Evolutionary conservation across 805 yeast genomes (phyloP), one percentile per base, ranked within the genome.

Genomic region (Kodamaea sagamina): DNA sequence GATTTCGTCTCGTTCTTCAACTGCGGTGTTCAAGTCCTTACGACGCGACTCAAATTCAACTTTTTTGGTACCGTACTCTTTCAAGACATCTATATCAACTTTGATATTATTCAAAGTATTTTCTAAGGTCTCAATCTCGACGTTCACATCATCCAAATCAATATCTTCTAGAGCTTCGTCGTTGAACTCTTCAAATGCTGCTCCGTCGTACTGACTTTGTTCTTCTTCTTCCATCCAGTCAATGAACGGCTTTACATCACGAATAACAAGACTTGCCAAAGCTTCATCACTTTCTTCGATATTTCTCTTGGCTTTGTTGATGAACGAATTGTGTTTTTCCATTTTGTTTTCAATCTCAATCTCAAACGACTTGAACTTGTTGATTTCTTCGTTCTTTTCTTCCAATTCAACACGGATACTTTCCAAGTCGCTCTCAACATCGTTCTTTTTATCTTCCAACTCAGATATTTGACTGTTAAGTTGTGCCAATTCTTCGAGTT

Each of bases 81-180:
- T 79, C 36, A 92, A 68, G 2, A 87, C 78, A 43, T 85, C 90
- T 44, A 84, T 71, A 58, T 92, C 92, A 3, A 82, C 82, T 44
- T 73, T 75, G 6, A 81, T 77, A 11, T 72, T 71, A 4, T 75
- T 75, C 54, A 86, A 67, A 47, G 75, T 75, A 2, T 67, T 70
- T 50, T 85, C 83, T 12, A 88, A 58, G 25, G 65, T 69, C 4
- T 55, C 77, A 32, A 87, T 75, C 36, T 80, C 82, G 0, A 57
- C 58, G 39, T 76, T 75, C 19, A 86, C 58, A 4, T 55, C 57
- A 4, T 74, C 79, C 18, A 75, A 50, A 54, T 86, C 74, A 15
- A 82, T 47, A 0, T 59, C 58, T 1, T 62, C 58, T 3, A 86
- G 54, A 47, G 84, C 83, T 18, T 76, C 83, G 4, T 69, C 76